Base-by-base conservation (phyloP, 352 stramenopile genomes). In the Globisporangium viniferum region DNA sequence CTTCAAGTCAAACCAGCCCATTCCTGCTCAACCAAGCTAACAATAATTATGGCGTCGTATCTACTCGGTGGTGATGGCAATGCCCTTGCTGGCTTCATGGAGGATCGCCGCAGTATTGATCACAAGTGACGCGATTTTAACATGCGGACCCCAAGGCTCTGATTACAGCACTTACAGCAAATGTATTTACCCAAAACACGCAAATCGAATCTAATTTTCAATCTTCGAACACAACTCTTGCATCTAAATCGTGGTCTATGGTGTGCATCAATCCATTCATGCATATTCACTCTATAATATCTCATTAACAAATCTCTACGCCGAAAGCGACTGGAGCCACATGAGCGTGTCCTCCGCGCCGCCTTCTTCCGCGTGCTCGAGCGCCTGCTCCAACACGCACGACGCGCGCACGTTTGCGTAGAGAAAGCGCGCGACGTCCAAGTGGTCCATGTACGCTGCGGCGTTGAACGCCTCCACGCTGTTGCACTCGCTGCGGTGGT, bases 381-480 rank as follows among this genome's bases (percentile, higher is more conserved):
- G 53, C 33, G 79, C 83, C 67, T 89, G 81, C 64, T 77, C 61
- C 29, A 91, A 65, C 5, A 72, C 77, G 68, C 83, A 91, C 62
- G 70, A 84, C 9, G 70, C 60, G 49, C 78, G 81, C 29, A 84
- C 66, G 44, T 80, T 60, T 9, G 68, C 48, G 66, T 85, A 80
- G 5, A 91, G 71, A 33, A 85, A 86, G 62, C 80, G 79, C 22
- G 66, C 78, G 49, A 91, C 68, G 49, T 84, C 79, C 27, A 90
- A 22, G 66, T 91, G 81, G 65, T 91, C 83, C 83, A 91, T 91
- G 71, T 91, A 91, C 64, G 73, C 75, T 1, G 83, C 83, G 7
- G 81, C 81, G 60, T 89, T 91, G 60, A 91, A 80, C 12, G 79
- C 81, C 33, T 91, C 83, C 46, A 79, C 72, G 36, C 72, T 78